These are phyloP conservation scores for Sphaerulina musiva DNA, from an alignment of 2,329 filamentous ascomycete species.

Conservation along the genomic window DNA sequence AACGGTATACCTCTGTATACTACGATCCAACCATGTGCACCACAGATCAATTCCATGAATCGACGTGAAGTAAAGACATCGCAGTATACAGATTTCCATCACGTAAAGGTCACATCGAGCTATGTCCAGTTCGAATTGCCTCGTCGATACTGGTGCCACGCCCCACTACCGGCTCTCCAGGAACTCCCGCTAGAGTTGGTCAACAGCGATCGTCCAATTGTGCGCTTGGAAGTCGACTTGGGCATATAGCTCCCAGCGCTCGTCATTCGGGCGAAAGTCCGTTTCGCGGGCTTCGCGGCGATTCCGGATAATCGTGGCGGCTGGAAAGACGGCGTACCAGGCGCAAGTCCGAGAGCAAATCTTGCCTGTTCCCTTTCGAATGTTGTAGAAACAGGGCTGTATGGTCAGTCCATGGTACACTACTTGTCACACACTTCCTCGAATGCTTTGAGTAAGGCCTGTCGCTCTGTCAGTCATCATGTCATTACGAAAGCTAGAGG, in stretches of 20 bases:
- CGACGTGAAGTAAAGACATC: neutral
- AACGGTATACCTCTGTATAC: too few species aligned
- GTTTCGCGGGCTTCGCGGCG: neutral
- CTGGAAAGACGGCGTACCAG: neutral
- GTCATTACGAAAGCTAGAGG: neutral
- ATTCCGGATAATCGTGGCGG: neutral
- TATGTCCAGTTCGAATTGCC: neutral
- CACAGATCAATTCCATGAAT: neutral
- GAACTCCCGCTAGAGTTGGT: too few species aligned
- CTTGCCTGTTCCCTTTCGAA: neutral
- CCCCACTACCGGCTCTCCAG: too few species aligned
- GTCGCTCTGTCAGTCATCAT: constrained; percentile 1
- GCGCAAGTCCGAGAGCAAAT: too few species aligned
- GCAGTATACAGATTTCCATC: neutral
- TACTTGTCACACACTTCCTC: constrained; percentile 20
- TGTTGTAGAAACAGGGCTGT: neutral
- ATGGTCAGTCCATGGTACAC: neutral
- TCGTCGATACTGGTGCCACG: too few species aligned
- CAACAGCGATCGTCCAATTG: too few species aligned
- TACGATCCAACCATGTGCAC: neutral
- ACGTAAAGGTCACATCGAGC: neutral
- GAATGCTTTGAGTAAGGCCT: constrained; percentile 20
- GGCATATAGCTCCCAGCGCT: neutral
- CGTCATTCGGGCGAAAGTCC: neutral
- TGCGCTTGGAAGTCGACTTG: neutral